Conservation (phyloP, 371 early-diverging fungal species). For the Smittium culicis region DNA sequence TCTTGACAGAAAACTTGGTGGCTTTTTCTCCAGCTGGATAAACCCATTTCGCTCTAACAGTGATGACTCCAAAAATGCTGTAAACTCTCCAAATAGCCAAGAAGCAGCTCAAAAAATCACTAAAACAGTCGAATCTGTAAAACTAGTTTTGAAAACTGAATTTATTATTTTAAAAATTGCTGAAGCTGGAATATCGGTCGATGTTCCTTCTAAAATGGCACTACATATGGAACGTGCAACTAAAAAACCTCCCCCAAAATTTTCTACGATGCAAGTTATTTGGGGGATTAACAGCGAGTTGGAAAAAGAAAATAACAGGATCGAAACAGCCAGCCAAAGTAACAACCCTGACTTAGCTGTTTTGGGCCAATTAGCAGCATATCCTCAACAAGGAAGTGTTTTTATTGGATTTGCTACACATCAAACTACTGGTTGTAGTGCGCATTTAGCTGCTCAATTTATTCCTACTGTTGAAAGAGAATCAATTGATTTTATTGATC, state of each 20-base stretch:
- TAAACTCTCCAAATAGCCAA: not conserved
- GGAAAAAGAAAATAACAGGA: not conserved
- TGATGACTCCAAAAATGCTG: not conserved
- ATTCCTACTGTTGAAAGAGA: constrained; percentile 89
- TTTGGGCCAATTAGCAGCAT: constrained; percentile 57
- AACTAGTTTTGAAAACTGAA: constrained; percentile 20
- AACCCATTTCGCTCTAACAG: constrained; percentile 8
- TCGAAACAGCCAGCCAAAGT: not conserved
- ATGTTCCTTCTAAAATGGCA: constrained; percentile 38
- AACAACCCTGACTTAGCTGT: constrained; percentile 25
- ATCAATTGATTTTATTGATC: constrained; percentile 80
- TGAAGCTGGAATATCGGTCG: constrained; percentile 42
- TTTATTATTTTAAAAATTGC: constrained; percentile 58
- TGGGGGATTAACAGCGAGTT: constrained; percentile 24
- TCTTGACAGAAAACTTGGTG: constrained; percentile 10
- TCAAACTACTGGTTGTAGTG: constrained; percentile 77
- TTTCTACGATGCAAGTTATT: constrained; percentile 52
- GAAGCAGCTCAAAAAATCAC: not conserved
- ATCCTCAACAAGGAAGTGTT: constrained; percentile 64
- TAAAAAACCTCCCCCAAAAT: constrained; percentile 72
- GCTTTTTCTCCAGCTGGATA: constrained; percentile 12
- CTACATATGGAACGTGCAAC: constrained; percentile 81
- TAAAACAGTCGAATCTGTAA: not conserved
- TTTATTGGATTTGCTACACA: constrained; percentile 86
- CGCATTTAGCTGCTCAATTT: constrained; percentile 68